A percentile compares a stretch with the other conserved stretches of the same genome.
Evolutionary conservation across 1,284 basidiomycete genomes (phyloP).

Genomic region (Ganoderma sinense): DNA sequence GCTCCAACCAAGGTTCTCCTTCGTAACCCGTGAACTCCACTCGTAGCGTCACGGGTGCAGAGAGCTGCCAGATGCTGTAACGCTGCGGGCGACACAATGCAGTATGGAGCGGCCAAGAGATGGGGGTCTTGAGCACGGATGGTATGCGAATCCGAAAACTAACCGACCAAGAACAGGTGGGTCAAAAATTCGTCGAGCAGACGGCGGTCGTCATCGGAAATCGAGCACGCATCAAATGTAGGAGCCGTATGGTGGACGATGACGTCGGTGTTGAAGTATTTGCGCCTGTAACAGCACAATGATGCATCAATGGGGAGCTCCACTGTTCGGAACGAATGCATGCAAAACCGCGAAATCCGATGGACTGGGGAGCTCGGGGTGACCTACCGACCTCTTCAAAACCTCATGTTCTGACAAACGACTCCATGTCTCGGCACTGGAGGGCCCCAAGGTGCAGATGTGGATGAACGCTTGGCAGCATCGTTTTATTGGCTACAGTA

Average conservation of each 20-base stretch:
- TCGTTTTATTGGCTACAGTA: background rate
- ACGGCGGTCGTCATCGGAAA: background rate
- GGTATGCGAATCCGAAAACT: background rate
- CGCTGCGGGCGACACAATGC: background rate
- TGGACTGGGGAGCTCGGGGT: background rate
- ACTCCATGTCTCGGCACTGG: background rate
- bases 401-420: background rate
- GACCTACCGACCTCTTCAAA: background rate
- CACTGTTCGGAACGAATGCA: background rate
- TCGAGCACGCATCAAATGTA: background rate
- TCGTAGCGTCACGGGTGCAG: background rate
- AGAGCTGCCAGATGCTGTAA: background rate
- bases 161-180: background rate
- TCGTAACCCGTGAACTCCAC: constrained; percentile 28
- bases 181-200: background rate
- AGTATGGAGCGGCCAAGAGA: background rate
- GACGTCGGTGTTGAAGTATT: constrained; percentile 2
- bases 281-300: background rate
- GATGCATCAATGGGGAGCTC: background rate
- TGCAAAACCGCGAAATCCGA: background rate
- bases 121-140: background rate
- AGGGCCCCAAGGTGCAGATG: background rate
- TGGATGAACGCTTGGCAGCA: background rate
- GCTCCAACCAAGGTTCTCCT: constrained; percentile 17
- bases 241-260: background rate